These are phyloP conservation scores for Lasiodiplodia sp. DNA, from an alignment of 2,329 filamentous ascomycete genomes.

Conservation along the genomic window DNA sequence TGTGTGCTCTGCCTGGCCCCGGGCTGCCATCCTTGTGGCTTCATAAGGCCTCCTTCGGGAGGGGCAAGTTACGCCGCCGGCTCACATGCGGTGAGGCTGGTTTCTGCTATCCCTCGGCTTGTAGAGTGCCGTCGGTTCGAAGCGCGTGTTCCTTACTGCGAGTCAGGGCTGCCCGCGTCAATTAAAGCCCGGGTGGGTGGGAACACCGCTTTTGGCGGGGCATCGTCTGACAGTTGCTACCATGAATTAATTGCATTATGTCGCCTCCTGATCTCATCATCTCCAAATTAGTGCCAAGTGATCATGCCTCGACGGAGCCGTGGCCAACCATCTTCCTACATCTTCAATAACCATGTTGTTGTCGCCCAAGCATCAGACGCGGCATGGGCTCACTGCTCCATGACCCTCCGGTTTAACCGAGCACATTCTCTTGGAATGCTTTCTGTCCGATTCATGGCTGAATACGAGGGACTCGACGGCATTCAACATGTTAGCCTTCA, in stretches of 20 bases:
- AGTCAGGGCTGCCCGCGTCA: conserved; percentile 6
- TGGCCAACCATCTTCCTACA: background rate
- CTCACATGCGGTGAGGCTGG: background rate
- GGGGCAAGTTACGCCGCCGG: background rate
- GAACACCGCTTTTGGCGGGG: conserved; percentile 5
- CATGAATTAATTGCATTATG: background rate
- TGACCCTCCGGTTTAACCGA: background rate
- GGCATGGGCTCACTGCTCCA: background rate
- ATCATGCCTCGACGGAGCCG: background rate
- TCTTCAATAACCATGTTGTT: background rate
- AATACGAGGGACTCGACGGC: background rate
- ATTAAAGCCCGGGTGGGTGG: conserved; percentile 8
- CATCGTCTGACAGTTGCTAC: too few species aligned
- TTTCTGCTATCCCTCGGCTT: background rate
- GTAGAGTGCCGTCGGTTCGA: background rate
- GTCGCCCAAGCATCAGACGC: background rate
- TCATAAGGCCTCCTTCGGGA: conserved; percentile 1
- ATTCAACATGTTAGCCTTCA: background rate
- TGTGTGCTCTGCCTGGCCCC: background rate
- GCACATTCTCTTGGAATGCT: background rate
- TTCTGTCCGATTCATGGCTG: background rate
- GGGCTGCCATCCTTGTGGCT: background rate
- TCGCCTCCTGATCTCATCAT: background rate
- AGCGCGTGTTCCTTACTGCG: background rate
- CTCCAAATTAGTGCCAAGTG: background rate